phyloP scores from a whole-genome alignment of 2,329 filamentous ascomycete species.

The Daldinia eschscholtzii region DNA sequence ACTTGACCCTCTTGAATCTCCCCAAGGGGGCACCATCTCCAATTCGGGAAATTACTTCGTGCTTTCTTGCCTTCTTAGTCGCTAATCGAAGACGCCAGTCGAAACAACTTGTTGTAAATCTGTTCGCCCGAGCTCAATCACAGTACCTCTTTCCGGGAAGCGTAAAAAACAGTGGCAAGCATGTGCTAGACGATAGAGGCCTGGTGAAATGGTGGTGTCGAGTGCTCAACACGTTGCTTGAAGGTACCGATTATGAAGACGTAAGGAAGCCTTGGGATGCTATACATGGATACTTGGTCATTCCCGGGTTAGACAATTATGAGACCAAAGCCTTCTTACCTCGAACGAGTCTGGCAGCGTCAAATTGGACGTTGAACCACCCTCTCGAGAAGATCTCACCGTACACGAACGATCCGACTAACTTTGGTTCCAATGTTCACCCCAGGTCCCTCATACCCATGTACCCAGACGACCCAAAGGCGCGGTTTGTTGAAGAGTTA shows the following conservation, averaged over 20 bases:
- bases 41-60: constrained; percentile 77
- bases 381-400: constrained; percentile 76
- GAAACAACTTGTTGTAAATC: constrained; percentile 80
- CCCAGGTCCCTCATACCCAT: constrained; percentile 87
- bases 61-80: constrained; percentile 82
- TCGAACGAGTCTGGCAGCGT: constrained; percentile 60
- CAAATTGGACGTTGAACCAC: constrained; percentile 76
- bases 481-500: constrained; percentile 87
- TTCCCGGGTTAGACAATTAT: constrained; percentile 86
- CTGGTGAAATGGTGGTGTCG: constrained; percentile 97
- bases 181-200: constrained; percentile 90
- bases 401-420: constrained; percentile 64
- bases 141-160: constrained; percentile 97
- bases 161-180: constrained; percentile 84
- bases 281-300: constrained; percentile 83
- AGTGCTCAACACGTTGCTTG: constrained; percentile 82
- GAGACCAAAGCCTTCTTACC: constrained; percentile 87
- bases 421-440: constrained; percentile 68
- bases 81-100: constrained; percentile 72
- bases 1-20: constrained; percentile 75
- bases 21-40: constrained; percentile 76
- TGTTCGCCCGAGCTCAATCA: constrained; percentile 91
- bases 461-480: constrained; percentile 96
- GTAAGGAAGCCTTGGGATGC: constrained; percentile 57
- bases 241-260: constrained; percentile 54